Percentiles rank a stretch among this genome's conserved stretches.
Conservation (phyloP, 257 asterid species). For the Solanum appendiculatum region DNA sequence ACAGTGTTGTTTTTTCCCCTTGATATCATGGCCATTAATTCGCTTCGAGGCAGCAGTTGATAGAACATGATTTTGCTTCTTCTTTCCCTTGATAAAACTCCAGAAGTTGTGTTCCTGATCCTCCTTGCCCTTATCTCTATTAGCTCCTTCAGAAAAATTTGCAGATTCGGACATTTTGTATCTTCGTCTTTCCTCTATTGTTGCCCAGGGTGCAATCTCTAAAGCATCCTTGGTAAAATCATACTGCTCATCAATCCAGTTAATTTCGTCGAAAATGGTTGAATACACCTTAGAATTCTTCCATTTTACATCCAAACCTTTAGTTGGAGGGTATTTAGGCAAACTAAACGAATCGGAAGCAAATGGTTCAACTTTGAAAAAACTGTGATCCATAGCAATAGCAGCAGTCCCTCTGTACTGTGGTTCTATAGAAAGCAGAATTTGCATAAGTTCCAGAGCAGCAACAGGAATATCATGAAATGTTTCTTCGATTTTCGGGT, state of each 20-base stretch:
- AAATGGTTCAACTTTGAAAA: not conserved
- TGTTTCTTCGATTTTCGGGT: not conserved
- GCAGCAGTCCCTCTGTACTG: not conserved
- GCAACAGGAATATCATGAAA: not conserved
- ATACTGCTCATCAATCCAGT: not conserved
- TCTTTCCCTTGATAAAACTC: too few relatives aligned
- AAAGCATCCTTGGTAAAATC: not conserved
- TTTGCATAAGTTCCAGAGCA: not conserved
- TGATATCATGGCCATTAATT: too few relatives aligned
- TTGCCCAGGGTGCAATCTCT: not conserved
- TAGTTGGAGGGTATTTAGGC: not conserved
- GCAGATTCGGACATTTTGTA: too few relatives aligned
- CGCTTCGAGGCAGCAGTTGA: too few relatives aligned
- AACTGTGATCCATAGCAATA: not conserved
- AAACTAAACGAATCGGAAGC: not conserved
- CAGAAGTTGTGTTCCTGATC: too few relatives aligned
- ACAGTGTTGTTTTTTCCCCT: accelerated
- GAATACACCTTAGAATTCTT: not conserved
- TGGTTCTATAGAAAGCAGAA: not conserved
- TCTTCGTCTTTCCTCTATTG: not conserved
- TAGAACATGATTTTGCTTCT: too few relatives aligned
- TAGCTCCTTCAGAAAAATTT: too few relatives aligned
- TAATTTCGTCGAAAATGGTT: not conserved
- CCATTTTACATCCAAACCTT: not conserved
- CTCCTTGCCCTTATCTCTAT: too few relatives aligned